Conservation (phyloP, 2,329 filamentous ascomycete genomes). For the Teratosphaeriaceae sp. region DNA sequence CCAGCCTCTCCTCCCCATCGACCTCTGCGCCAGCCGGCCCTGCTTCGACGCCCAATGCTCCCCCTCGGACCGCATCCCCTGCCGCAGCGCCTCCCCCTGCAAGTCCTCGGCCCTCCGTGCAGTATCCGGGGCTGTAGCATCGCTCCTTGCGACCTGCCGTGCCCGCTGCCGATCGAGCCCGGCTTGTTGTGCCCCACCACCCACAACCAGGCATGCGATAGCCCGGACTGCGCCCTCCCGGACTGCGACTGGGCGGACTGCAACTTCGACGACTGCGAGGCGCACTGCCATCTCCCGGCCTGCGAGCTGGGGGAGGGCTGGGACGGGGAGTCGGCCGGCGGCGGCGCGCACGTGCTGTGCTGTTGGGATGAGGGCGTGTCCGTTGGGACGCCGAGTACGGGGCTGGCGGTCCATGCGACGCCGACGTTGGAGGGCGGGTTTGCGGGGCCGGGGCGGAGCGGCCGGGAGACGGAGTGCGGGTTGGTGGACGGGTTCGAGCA, state of each 20-base stretch:
- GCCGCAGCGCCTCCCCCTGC: conserved; percentile 13
- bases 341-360: background rate
- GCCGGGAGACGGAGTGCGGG: background rate
- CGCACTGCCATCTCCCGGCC: conserved; percentile 1
- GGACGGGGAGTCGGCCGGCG: too few species aligned
- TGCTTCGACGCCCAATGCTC: conserved; percentile 14
- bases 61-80: conserved; percentile 5
- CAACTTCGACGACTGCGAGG: conserved; percentile 6
- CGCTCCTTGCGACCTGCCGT: conserved; percentile 5
- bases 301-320: conserved; percentile 5
- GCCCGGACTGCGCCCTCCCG: conserved; percentile 2
- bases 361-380: background rate
- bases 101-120: conserved; percentile 8
- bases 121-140: conserved; percentile 6
- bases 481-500: conserved; percentile 6
- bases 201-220: conserved; percentile 6
- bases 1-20: background rate
- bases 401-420: background rate
- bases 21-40: conserved; percentile 9
- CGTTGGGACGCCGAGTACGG: background rate
- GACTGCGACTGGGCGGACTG: conserved; percentile 7
- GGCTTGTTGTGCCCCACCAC: conserved; percentile 4
- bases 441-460: background rate
- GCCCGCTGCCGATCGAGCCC: background rate
- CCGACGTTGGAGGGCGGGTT: background rate